Conservation (phyloP, 2,329 filamentous ascomycete species). For the Pseudocercospora musae region DNA sequence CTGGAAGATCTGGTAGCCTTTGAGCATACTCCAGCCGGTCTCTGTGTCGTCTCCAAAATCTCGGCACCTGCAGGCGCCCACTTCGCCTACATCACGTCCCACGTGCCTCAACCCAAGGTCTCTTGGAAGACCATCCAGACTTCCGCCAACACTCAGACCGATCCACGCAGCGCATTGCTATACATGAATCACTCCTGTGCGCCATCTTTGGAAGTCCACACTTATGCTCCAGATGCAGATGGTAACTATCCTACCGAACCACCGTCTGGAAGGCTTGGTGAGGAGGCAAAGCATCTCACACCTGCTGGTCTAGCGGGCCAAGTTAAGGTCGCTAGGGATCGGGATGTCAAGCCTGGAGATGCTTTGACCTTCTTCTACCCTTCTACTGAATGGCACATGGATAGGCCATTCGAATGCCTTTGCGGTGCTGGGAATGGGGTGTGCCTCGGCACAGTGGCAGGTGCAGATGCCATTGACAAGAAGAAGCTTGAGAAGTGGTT, state of each 20-base stretch:
- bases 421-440: slow-evolving; percentile 38
- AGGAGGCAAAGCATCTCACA: slow-evolving; percentile 14
- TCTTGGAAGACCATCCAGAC: slow-evolving; percentile 55
- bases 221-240: slow-evolving; percentile 31
- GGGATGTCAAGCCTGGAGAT: slow-evolving; percentile 41
- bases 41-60: slow-evolving; percentile 48
- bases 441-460: slow-evolving; percentile 41
- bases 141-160: slow-evolving; percentile 49
- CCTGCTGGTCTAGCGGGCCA: slow-evolving; percentile 22
- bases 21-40: slow-evolving; percentile 38
- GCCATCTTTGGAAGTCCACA: slow-evolving; percentile 55
- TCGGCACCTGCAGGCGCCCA: slow-evolving; percentile 50
- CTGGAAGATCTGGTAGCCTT: slow-evolving; percentile 41
- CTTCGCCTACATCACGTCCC: slow-evolving; percentile 49
- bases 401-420: slow-evolving; percentile 45
- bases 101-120: slow-evolving; percentile 42
- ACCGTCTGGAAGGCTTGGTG: slow-evolving; percentile 19
- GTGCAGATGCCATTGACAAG: slow-evolving; percentile 38
- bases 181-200: slow-evolving; percentile 56
- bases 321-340: slow-evolving; percentile 32
- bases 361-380: slow-evolving; percentile 50
- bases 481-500: slow-evolving; percentile 29
- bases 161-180: slow-evolving; percentile 56
- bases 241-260: slow-evolving; percentile 27
- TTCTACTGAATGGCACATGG: slow-evolving; percentile 51